phyloP scores from a whole-genome alignment of 2,329 filamentous ascomycete species.

The Cytospora chrysosperma region DNA sequence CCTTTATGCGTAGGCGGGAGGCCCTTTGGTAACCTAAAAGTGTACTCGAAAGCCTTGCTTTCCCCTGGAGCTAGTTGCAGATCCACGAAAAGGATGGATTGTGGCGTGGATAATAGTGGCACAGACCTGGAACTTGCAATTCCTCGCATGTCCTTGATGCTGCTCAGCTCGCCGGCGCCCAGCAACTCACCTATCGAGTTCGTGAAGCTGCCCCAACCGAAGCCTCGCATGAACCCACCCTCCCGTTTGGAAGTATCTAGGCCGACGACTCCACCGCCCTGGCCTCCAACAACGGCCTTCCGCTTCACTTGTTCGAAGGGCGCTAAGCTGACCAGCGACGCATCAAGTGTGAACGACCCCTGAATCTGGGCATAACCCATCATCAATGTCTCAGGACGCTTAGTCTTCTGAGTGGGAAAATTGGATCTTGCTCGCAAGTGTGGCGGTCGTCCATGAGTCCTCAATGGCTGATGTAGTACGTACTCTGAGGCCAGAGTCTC shows the following conservation, averaged over 20 bases:
- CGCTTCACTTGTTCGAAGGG: slow-evolving; percentile 96
- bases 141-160: slow-evolving; percentile 92
- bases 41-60: slow-evolving; percentile 82
- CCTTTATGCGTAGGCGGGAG: slow-evolving; percentile 90
- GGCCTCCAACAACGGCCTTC: slow-evolving; percentile 84
- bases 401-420: slow-evolving; percentile 43
- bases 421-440: slow-evolving; percentile 49
- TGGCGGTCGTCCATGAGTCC: slow-evolving; percentile 40
- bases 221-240: slow-evolving; percentile 75
- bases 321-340: slow-evolving; percentile 82
- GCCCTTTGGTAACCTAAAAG: slow-evolving; percentile 80
- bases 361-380: slow-evolving; percentile 97
- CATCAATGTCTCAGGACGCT: slow-evolving; percentile 77
- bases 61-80: slow-evolving; percentile 84
- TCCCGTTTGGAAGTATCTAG: slow-evolving; percentile 72
- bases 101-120: slow-evolving; percentile 88
- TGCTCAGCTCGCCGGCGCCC: slow-evolving; percentile 84
- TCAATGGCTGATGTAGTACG: slow-evolving; percentile 50
- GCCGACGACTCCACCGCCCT: slow-evolving; percentile 83
- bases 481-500: slow-evolving; percentile 94
- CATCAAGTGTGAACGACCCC: slow-evolving; percentile 88
- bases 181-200: slow-evolving; percentile 85
- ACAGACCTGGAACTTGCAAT: slow-evolving; percentile 83
- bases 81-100: slow-evolving; percentile 95
- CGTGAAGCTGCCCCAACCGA: slow-evolving; percentile 86